Evolutionary conservation across 768 basidiomycete genomes (phyloP), one percentile per base, ranked within the genome.

Genomic region (Boletus speciosus): DNA sequence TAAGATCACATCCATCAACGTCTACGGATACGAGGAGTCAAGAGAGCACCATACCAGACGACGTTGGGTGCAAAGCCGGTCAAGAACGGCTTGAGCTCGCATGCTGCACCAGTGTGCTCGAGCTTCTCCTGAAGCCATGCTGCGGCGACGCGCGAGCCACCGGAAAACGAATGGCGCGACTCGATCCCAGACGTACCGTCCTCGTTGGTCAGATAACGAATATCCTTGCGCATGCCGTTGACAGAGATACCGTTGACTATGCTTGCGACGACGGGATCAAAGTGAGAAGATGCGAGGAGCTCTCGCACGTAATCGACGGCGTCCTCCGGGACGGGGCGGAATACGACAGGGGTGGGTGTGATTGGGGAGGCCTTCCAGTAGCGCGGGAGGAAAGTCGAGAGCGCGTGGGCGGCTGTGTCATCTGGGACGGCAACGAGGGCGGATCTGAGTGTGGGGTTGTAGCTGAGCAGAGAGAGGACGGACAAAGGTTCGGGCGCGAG

Each of bases 151-250:
- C 56, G 63, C 21, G 65, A 53, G 10, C 90, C 90, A 89, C 3
- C 61, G 4, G 92, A 84, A 40, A 94, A 96, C 9, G 89, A 90
- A 66, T 94, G 91, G n/a, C 94, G 79, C 1, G 85, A 86, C 31
- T 83, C 59, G 59, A 95, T 88, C 11, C 81, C 81, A 9, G 88
- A 90, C 39, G 72, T 69, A n/a, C 73, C 76, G 60, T 86, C 84
- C 68, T 97, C 93, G 46, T 92, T 93, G 0, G 93, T 93, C 54
- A 97, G 82, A 67, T 83, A 94, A 48, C 84, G 80, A 43, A 94
- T 78, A 68, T 92, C 88, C 40, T 80, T 77, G 54, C 76, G 75
- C 72, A 96, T 81, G 60, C 83, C 79, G 10, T 78, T 68, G 14
- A 86, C 60, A 31, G 86, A 87, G 51, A 96, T 77, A 47, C 84